Evolutionary conservation across 1,139 yeast species (phyloP).

Genomic region (Taphrina deformans): DNA sequence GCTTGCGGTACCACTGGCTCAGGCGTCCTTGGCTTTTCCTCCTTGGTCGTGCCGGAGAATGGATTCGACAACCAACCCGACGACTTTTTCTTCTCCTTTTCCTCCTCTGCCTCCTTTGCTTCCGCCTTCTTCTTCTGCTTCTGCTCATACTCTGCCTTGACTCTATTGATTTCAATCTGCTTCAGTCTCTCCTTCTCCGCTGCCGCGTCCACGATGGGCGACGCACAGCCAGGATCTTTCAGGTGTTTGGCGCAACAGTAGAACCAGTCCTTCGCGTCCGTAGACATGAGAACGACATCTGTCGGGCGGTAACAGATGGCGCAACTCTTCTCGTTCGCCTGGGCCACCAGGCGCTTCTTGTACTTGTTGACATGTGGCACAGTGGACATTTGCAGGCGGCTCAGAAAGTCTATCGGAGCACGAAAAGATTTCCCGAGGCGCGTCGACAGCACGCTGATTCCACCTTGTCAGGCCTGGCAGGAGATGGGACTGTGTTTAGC

Average conservation of each 20-base stretch:
- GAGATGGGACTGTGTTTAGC: too few relatives aligned
- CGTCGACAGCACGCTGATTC: too few relatives aligned
- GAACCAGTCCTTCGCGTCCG: conserved; percentile 60
- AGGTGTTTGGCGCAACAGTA: conserved; percentile 69
- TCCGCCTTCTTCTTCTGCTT: conserved; percentile 38
- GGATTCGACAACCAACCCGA: conserved; percentile 27
- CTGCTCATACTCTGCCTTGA: conserved; percentile 45
- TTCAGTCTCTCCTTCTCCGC: conserved; percentile 49
- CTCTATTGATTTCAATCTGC: conserved; percentile 47
- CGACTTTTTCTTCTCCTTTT: background rate
- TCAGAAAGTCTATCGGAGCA: too few relatives aligned
- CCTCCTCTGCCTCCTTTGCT: conserved; percentile 38
- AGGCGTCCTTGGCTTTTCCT: conserved; percentile 27
- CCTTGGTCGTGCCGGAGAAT: conserved; percentile 38
- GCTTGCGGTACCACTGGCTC: conserved; percentile 40
- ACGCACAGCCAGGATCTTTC: conserved; percentile 62
- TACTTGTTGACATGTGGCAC: conserved; percentile 56
- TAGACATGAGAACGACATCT: conserved; percentile 59
- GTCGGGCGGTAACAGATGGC: conserved; percentile 68
- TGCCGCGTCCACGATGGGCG: conserved; percentile 53
- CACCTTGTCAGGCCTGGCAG: too few relatives aligned
- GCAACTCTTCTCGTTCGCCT: conserved; percentile 60
- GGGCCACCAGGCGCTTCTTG: conserved; percentile 58
- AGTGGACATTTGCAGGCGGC: too few relatives aligned
- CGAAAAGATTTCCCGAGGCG: too few relatives aligned